Conservation (phyloP, 768 basidiomycete species). For the Lentinula raphanica region DNA sequence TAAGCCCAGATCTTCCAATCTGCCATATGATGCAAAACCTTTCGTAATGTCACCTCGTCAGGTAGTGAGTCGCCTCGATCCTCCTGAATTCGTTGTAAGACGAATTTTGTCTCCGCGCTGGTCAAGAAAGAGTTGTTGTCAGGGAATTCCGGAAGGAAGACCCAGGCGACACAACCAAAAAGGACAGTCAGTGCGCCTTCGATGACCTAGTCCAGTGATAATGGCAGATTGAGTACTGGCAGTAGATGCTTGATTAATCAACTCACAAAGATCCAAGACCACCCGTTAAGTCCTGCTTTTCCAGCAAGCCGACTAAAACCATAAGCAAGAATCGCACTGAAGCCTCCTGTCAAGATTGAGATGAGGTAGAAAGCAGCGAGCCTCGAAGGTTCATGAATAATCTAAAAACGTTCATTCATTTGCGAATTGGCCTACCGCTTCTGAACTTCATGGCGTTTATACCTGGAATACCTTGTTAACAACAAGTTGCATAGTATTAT, state of each 20-base stretch:
- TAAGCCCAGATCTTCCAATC: slow-evolving; percentile 47
- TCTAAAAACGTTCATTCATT: background rate
- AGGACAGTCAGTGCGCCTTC: slow-evolving; percentile 40
- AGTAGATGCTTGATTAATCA: background rate
- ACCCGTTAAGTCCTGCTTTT: slow-evolving; percentile 34
- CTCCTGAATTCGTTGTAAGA: slow-evolving; percentile 42
- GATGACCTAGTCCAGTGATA: slow-evolving; percentile 28
- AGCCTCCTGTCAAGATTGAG: slow-evolving; percentile 33
- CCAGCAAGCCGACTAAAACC: slow-evolving; percentile 36
- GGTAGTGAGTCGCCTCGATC: slow-evolving; percentile 47
- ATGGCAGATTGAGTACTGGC: background rate
- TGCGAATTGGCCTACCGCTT: slow-evolving; percentile 26
- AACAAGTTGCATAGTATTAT: background rate
- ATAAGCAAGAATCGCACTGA: slow-evolving; percentile 42
- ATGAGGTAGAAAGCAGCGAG: slow-evolving; percentile 41
- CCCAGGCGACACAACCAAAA: slow-evolving; percentile 35
- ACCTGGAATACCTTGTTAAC: slow-evolving; percentile 26
- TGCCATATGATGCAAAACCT: slow-evolving; percentile 32
- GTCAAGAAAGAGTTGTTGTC: slow-evolving; percentile 42
- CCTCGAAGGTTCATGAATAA: slow-evolving; percentile 18
- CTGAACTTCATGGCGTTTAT: slow-evolving; percentile 47
- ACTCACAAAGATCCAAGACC: slow-evolving; percentile 46
- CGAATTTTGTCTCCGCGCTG: slow-evolving; percentile 35
- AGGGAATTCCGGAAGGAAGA: slow-evolving; percentile 42
- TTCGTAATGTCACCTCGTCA: slow-evolving; percentile 32